Percentiles rank a stretch among this genome's conserved stretches.
These are phyloP conservation scores for Thraustochytrium striatum DNA, from an alignment of 352 stramenopile genomes.

Conservation along the genomic window DNA sequence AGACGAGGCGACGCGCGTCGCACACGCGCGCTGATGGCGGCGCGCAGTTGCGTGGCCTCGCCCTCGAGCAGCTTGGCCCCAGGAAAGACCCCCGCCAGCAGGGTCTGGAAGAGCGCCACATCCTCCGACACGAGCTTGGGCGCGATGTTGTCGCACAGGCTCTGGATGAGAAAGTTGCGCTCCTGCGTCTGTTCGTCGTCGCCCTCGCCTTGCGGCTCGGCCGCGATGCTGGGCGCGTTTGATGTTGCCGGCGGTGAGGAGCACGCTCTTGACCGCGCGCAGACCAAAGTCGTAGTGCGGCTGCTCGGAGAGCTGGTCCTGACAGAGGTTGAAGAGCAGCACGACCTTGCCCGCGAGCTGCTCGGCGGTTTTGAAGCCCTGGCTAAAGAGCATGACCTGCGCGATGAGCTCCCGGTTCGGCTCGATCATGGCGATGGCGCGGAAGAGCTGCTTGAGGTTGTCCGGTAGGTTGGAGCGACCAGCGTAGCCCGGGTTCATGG, in stretches of 20 bases:
- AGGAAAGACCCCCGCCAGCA: constrained; percentile 95
- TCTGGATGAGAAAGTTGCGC: constrained; percentile 88
- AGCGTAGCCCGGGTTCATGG: constrained; percentile 99
- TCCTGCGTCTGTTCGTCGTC: constrained; percentile 65
- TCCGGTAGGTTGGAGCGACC: constrained; percentile 91
- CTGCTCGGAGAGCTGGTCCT: constrained; percentile 96
- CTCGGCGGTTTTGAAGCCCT: constrained; percentile 97
- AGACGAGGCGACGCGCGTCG: constrained; percentile 73
- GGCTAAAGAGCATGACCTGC: constrained; percentile 99
- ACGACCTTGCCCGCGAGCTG: constrained; percentile 93
- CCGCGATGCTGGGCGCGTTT: constrained; percentile 62
- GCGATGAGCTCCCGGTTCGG: constrained; percentile 97
- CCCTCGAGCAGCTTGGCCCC: constrained; percentile 73
- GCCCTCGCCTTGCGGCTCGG: constrained; percentile 51
- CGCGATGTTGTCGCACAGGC: constrained; percentile 97
- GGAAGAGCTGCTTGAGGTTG: constrained; percentile 99
- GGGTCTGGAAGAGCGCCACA: constrained; percentile 88
- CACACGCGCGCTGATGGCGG: constrained; percentile 86
- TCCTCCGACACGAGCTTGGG: constrained; percentile 98
- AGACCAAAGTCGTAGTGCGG: constrained; percentile 99
- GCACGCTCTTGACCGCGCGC: constrained; percentile 96
- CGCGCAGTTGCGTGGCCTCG: constrained; percentile 77
- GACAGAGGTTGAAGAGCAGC: constrained; percentile 95
- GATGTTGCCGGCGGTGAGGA: constrained; percentile 94
- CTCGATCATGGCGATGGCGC: constrained; percentile 98